Evolutionary conservation across 352 stramenopile species (phyloP).

Genomic region (Pythium insidiosum): DNA sequence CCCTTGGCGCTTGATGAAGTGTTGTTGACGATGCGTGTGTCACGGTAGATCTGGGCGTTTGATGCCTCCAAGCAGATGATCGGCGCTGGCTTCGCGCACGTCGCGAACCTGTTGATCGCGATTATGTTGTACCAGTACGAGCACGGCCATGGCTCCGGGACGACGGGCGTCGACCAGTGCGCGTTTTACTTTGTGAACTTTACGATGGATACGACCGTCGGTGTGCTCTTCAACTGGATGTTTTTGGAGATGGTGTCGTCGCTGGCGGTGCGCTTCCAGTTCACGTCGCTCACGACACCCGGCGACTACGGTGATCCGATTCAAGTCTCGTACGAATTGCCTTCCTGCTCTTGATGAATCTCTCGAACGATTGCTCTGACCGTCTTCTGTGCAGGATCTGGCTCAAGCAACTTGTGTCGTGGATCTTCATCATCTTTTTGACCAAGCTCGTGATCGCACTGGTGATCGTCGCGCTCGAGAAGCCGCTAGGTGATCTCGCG

Average conservation of each 20-base stretch:
- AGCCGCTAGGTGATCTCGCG: conserved; percentile 48
- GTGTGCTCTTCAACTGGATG: conserved; percentile 77
- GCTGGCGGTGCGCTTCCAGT: conserved; percentile 45
- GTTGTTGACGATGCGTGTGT: too few relatives aligned
- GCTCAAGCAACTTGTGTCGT: conserved; percentile 68
- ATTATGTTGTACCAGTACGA: conserved; percentile 75
- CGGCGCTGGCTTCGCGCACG: conserved; percentile 73
- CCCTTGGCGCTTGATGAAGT: too few relatives aligned
- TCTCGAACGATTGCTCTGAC: too few relatives aligned
- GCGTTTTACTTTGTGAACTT: conserved; percentile 89
- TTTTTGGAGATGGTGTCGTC: conserved; percentile 55
- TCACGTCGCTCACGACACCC: conserved; percentile 45
- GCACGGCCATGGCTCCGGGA: conserved; percentile 22
- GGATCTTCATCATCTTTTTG: conserved; percentile 73
- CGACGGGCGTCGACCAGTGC: conserved; percentile 36
- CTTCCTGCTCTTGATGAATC: neutral
- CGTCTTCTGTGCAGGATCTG: conserved; percentile 31
- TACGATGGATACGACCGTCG: conserved; percentile 78
- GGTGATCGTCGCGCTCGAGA: conserved; percentile 64
- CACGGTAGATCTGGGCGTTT: conserved; percentile 68
- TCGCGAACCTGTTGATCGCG: conserved; percentile 82
- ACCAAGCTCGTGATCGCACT: conserved; percentile 76
- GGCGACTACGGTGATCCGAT: conserved; percentile 79
- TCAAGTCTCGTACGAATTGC: conserved; percentile 23
- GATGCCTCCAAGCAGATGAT: conserved; percentile 85